A percentile compares a stretch with the other conserved stretches of the same genome.
phyloP scores from a whole-genome alignment of 345 rosid species.

The Populus pruinosa region DNA sequence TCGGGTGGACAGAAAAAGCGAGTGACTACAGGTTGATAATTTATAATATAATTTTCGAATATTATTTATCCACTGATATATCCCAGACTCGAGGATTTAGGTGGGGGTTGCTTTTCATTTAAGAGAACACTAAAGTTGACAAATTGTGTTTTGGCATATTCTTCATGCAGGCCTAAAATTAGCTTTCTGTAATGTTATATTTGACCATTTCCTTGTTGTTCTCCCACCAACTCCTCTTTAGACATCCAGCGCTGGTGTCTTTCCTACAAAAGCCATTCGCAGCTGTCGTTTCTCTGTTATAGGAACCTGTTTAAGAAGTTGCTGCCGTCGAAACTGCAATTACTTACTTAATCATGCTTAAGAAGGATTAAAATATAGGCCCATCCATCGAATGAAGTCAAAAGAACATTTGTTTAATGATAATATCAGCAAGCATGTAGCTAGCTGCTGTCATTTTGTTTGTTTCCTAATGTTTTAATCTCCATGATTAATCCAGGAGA shows the following conservation, averaged over 20 bases:
- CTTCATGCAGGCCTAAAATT: background rate
- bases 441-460: no score
- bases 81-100: no score
- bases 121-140: background rate
- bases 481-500: conserved; percentile 47
- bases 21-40: conserved; percentile 71
- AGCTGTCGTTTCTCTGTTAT: no score
- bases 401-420: background rate
- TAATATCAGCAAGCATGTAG: no score
- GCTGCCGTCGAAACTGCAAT: background rate
- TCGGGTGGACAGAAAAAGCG: conserved; percentile 90
- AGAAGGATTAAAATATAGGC: background rate
- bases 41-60: no score
- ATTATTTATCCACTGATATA: no score
- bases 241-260: no score
- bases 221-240: background rate
- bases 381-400: background rate
- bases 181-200: background rate
- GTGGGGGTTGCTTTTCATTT: background rate
- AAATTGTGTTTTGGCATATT: no score
- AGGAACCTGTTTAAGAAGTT: no score
- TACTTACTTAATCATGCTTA: no score
- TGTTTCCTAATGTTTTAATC: background rate
- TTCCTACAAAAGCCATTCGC: no score
- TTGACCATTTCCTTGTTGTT: background rate